A percentile compares a stretch with the other conserved stretches of the same genome.
phyloP scores from a whole-genome alignment of 2,329 filamentous ascomycete genomes.

The Apiospora hydei region DNA sequence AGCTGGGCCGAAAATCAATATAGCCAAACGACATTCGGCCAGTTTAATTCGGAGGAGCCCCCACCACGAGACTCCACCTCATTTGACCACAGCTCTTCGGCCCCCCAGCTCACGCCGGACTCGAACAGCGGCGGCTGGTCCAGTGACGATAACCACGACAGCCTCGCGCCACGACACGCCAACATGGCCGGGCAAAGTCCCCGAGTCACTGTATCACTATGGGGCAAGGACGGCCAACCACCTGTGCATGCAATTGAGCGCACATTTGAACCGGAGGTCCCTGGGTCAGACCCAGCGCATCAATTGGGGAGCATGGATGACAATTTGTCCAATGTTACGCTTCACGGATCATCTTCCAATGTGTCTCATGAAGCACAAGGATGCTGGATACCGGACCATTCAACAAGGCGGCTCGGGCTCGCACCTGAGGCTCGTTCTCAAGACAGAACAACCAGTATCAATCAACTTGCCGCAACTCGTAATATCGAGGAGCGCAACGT shows the following conservation, averaged over 20 bases:
- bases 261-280: conserved; percentile 43
- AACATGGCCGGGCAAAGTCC: conserved; percentile 59
- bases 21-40: neutral
- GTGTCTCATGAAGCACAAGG: conserved; percentile 50
- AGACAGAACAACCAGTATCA: conserved; percentile 55
- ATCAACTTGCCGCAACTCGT: conserved; percentile 53
- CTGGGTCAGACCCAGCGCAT: conserved; percentile 42
- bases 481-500: conserved; percentile 55
- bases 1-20: neutral
- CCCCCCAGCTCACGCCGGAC: conserved; percentile 56
- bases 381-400: conserved; percentile 48
- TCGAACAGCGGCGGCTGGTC: conserved; percentile 58
- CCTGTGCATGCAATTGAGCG: conserved; percentile 50
- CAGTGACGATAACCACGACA: conserved; percentile 55
- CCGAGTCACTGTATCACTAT: conserved; percentile 63
- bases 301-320: conserved; percentile 49
- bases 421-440: conserved; percentile 54
- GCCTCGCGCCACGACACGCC: conserved; percentile 46
- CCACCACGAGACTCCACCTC: conserved; percentile 6
- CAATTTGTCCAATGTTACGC: conserved; percentile 41
- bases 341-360: conserved; percentile 32
- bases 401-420: conserved; percentile 53
- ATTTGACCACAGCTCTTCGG: conserved; percentile 40
- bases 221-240: conserved; percentile 51
- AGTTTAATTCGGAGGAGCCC: neutral